Evolutionary conservation across 306 rosid species (phyloP).

Genomic region (Gleditsia sinensis): DNA sequence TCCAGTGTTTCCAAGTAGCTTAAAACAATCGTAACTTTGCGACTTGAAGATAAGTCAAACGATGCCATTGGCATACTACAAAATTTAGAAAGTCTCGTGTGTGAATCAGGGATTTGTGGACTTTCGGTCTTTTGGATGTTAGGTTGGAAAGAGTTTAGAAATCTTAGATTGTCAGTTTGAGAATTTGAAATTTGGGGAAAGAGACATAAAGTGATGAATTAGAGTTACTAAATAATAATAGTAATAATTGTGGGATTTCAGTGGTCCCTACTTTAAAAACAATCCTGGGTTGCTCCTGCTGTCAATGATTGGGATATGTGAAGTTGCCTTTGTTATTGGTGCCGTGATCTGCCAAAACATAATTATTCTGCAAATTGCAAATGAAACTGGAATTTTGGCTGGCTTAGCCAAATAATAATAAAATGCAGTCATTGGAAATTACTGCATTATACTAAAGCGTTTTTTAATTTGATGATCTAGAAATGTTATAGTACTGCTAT

Average conservation of each 20-base stretch:
- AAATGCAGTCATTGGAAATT: not conserved
- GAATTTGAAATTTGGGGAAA: not conserved
- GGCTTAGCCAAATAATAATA: not conserved
- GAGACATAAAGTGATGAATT: not conserved
- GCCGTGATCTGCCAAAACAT: no score
- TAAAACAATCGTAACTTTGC: not conserved
- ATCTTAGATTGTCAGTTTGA: not conserved
- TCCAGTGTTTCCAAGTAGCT: not conserved
- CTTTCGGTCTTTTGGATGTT: not conserved
- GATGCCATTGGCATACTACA: not conserved
- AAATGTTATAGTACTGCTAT: not conserved
- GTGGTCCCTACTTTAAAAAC: not conserved
- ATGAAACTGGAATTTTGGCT: not conserved
- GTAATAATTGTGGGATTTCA: not conserved
- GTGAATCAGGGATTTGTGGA: no score
- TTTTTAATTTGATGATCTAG: not conserved
- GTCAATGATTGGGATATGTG: no score
- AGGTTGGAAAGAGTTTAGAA: not conserved
- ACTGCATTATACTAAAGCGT: not conserved
- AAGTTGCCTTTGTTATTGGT: no score
- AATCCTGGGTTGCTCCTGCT: no score
- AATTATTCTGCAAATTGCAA: no score
- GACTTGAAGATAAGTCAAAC: not conserved
- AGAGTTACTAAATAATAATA: no score
- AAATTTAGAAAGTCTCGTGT: not conserved